These are phyloP conservation scores for Mycosphaerella sp. DNA, from an alignment of 2,329 filamentous ascomycete species.

Conservation along the genomic window DNA sequence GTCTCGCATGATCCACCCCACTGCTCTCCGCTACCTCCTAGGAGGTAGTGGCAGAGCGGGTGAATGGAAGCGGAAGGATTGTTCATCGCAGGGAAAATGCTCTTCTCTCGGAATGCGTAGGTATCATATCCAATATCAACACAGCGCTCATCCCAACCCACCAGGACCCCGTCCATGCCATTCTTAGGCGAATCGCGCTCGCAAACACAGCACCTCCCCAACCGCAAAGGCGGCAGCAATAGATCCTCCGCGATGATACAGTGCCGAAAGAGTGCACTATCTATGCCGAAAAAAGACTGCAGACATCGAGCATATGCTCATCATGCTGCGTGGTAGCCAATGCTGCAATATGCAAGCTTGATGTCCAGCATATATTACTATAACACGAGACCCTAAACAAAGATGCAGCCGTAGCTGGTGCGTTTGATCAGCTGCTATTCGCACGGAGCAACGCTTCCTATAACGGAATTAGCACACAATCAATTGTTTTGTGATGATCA, in stretches of 20 bases:
- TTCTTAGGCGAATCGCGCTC: neutral
- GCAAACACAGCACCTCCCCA: neutral
- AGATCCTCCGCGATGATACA: neutral
- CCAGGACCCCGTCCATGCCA: neutral
- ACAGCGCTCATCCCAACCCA: neutral
- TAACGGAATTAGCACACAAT: neutral
- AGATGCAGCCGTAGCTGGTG: conserved; percentile 2
- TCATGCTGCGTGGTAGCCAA: neutral
- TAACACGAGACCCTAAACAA: neutral
- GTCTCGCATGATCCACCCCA: no score
- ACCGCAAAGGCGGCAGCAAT: neutral
- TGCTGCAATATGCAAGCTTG: neutral
- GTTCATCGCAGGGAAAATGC: neutral
- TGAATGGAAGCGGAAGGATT: neutral
- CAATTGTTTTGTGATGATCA: neutral
- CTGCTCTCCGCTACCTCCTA: no score
- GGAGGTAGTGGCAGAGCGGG: no score
- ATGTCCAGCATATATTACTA: neutral
- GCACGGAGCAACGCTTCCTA: conserved; percentile 28
- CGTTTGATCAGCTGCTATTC: conserved; percentile 24
- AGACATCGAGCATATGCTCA: neutral
- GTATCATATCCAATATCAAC: neutral
- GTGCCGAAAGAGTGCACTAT: neutral
- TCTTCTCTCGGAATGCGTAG: neutral
- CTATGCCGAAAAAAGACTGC: neutral